Percentiles rank a stretch among this genome's conserved stretches.
Evolutionary conservation across 2,329 filamentous ascomycete genomes (phyloP).

Genomic region (Chrysoporthe austroafricana): DNA sequence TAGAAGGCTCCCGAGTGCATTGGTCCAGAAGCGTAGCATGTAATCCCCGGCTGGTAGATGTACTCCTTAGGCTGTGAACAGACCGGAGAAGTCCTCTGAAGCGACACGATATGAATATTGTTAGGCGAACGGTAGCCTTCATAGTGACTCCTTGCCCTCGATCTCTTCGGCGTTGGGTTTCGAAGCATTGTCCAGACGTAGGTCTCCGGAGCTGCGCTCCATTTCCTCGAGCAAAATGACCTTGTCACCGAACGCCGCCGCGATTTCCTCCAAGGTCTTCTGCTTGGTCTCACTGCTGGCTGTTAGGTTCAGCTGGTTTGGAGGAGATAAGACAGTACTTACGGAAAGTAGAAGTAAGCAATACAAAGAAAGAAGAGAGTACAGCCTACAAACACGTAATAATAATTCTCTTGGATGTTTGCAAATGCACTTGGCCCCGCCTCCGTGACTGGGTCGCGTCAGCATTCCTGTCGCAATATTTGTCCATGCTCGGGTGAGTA

Average conservation of each 20-base stretch:
- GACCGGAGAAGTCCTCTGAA: neutral
- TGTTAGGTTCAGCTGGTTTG: neutral
- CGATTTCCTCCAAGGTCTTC: constrained; percentile 53
- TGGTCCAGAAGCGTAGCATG: neutral
- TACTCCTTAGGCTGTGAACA: neutral
- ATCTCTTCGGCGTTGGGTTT: constrained; percentile 8
- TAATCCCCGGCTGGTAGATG: neutral
- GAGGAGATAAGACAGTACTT: neutral
- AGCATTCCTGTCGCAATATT: neutral
- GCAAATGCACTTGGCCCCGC: constrained; percentile 60
- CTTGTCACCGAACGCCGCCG: constrained; percentile 51
- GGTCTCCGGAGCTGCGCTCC: neutral
- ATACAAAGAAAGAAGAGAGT: constrained; percentile 54
- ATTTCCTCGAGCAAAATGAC: constrained; percentile 38
- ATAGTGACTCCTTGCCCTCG: neutral
- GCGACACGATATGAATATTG: neutral
- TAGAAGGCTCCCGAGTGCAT: neutral
- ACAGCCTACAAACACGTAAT: constrained; percentile 63
- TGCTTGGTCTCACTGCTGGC: constrained; percentile 45
- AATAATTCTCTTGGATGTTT: constrained; percentile 61
- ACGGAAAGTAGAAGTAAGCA: constrained; percentile 59
- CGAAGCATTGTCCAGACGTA: neutral
- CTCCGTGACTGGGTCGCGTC: constrained; percentile 49
- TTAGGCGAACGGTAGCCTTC: neutral
- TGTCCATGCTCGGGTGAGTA: neutral